phyloP scores from a whole-genome alignment of 441 rosid genomes.

The Arabidopsis lyrata region DNA sequence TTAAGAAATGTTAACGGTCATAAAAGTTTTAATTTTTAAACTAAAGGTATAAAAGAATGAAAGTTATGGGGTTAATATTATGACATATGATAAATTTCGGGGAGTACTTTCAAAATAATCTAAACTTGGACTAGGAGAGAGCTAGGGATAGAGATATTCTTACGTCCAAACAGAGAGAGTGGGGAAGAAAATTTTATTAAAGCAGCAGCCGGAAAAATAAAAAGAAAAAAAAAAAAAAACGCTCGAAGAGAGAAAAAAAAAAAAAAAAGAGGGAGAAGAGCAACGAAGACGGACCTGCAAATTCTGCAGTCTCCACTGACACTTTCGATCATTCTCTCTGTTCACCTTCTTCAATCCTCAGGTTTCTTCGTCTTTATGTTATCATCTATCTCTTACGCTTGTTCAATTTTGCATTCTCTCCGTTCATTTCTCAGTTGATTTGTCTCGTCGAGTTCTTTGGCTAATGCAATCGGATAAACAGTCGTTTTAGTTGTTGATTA shows the following conservation, averaged over 20 bases:
- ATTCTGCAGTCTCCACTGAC: constrained; percentile 44
- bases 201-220: constrained; percentile 43
- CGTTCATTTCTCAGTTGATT: constrained; percentile 25
- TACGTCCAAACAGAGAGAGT: constrained; percentile 39
- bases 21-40: background rate
- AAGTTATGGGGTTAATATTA: constrained; percentile 1
- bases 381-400: constrained; percentile 5
- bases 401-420: constrained; percentile 45
- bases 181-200: constrained; percentile 39
- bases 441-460: constrained; percentile 20
- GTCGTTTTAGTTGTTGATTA: background rate
- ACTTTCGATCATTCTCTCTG: constrained; percentile 39
- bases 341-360: constrained; percentile 31
- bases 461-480: constrained; percentile 41
- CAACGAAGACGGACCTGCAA: constrained; percentile 48
- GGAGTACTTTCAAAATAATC: constrained; percentile 13
- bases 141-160: constrained; percentile 29
- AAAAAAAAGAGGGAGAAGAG: constrained; percentile 35
- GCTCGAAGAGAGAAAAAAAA: constrained; percentile 23
- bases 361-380: constrained; percentile 19
- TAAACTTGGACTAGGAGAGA: constrained; percentile 10
- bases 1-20: background rate
- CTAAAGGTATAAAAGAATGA: background rate
- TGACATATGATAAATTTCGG: background rate
- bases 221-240: constrained; percentile 15